phyloP scores from a whole-genome alignment of 169 alveolate species.

The Babesia ovis region DNA sequence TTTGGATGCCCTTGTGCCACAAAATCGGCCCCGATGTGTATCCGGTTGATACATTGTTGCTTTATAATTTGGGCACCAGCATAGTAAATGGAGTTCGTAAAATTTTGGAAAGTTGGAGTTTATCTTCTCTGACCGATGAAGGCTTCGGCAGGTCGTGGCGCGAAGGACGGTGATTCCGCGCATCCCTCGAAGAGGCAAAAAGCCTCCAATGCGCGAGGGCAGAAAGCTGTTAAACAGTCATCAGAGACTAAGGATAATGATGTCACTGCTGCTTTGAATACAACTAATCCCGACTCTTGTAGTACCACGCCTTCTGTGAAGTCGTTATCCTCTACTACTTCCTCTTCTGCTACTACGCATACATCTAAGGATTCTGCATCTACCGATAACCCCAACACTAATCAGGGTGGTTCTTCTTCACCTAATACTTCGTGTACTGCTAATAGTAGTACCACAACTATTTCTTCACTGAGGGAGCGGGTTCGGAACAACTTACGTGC shows the following conservation, averaged over 20 bases:
- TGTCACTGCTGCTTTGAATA: not conserved
- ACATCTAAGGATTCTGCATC: not conserved
- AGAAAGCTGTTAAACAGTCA: not conserved
- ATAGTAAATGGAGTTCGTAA: no score
- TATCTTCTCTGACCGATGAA: not conserved
- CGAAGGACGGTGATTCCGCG: not conserved
- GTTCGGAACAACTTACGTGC: not conserved
- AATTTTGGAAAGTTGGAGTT: no score
- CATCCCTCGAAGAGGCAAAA: not conserved
- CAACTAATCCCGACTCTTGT: no score
- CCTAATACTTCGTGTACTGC: no score
- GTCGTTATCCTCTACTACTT: no score
- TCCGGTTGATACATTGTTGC: not conserved
- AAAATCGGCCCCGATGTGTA: not conserved
- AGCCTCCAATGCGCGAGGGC: not conserved
- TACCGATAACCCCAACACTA: not conserved
- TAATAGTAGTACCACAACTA: no score
- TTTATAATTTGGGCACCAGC: no score
- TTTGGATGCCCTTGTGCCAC: no score
- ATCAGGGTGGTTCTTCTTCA: not conserved
- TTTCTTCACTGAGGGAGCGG: constrained; percentile 7
- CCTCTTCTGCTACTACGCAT: no score
- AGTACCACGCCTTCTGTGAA: no score
- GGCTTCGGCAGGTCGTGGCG: constrained; percentile 1
- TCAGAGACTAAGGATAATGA: not conserved